A percentile compares a stretch with the other conserved stretches of the same genome.
Conservation (phyloP, 2,329 filamentous ascomycete species). For the Neonectria neomacrospora region DNA sequence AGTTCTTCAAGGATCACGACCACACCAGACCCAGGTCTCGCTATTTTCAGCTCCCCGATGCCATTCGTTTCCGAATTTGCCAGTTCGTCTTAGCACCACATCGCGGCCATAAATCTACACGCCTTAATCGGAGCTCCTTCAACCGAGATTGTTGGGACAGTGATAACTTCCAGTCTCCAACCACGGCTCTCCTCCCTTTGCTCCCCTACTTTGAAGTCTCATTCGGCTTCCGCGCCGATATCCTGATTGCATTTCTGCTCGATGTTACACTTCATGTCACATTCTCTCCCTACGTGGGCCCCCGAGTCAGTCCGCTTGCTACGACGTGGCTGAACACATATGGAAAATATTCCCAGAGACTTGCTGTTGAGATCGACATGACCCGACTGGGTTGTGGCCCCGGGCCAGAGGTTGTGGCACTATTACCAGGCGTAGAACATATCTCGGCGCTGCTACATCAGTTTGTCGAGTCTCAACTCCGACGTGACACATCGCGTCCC, state of each 20-base stretch:
- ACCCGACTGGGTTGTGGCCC: conserved; percentile 51
- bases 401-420: conserved; percentile 31
- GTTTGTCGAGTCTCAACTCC: conserved; percentile 45
- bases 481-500: conserved; percentile 34
- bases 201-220: conserved; percentile 45
- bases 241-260: conserved; percentile 51
- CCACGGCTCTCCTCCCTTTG: conserved; percentile 40
- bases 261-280: conserved; percentile 52
- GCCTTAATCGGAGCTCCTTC: conserved; percentile 45
- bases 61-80: conserved; percentile 45
- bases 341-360: conserved; percentile 48
- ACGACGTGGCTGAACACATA: conserved; percentile 51
- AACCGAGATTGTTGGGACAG: conserved; percentile 49
- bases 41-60: conserved; percentile 43
- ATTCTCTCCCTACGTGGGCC: conserved; percentile 51
- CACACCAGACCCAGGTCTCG: conserved; percentile 21
- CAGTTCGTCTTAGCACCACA: conserved; percentile 35
- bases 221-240: conserved; percentile 51
- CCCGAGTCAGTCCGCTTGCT: conserved; percentile 48
- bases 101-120: conserved; percentile 39
- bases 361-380: conserved; percentile 56
- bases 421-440: conserved; percentile 42
- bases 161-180: conserved; percentile 48
- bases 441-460: conserved; percentile 43
- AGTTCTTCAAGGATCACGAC: conserved; percentile 37